Percentiles rank a stretch among this genome's conserved stretches.
Evolutionary conservation across 2,329 filamentous ascomycete species (phyloP).

Genomic region (Apiospora hydei): DNA sequence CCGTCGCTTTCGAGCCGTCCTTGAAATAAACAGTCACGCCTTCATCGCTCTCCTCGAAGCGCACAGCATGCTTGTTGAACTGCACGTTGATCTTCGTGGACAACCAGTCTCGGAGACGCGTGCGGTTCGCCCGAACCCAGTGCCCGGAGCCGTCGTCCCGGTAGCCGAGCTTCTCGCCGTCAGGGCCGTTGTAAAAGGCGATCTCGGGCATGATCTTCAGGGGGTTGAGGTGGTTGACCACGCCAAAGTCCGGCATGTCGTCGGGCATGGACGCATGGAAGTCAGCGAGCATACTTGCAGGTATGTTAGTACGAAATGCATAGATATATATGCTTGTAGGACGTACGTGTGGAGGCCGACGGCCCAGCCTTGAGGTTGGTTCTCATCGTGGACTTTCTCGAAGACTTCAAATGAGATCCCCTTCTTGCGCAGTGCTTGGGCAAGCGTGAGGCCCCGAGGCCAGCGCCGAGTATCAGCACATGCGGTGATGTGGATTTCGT

Average conservation of each 20-base stretch:
- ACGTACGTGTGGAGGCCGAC: conserved; percentile 25
- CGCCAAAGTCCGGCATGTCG: conserved; percentile 32
- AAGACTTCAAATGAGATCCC: conserved; percentile 25
- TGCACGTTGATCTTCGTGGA: conserved; percentile 36
- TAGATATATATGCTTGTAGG: too few relatives aligned
- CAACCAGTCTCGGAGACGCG: conserved; percentile 37
- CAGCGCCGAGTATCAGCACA: conserved; percentile 28
- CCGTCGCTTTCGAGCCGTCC: conserved; percentile 36
- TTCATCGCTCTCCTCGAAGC: conserved; percentile 31
- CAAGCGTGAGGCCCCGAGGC: conserved; percentile 29
- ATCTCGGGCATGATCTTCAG: conserved; percentile 31
- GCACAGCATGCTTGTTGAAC: conserved; percentile 36
- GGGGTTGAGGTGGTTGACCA: conserved; percentile 31
- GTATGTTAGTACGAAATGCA: too few relatives aligned
- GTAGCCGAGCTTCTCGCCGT: conserved; percentile 25
- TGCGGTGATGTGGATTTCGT: conserved; percentile 16
- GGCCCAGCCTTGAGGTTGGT: conserved; percentile 24
- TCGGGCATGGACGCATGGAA: conserved; percentile 18
- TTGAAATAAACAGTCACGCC: conserved; percentile 36
- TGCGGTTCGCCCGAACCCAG: conserved; percentile 35
- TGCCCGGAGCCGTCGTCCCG: conserved; percentile 6
- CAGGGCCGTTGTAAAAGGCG: conserved; percentile 25
- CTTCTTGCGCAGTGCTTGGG: conserved; percentile 26
- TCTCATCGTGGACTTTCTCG: conserved; percentile 21
- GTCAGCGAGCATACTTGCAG: conserved; percentile 8